Conservation (phyloP, 164 flowering plant species). For the Liriodendron chinense region DNA sequence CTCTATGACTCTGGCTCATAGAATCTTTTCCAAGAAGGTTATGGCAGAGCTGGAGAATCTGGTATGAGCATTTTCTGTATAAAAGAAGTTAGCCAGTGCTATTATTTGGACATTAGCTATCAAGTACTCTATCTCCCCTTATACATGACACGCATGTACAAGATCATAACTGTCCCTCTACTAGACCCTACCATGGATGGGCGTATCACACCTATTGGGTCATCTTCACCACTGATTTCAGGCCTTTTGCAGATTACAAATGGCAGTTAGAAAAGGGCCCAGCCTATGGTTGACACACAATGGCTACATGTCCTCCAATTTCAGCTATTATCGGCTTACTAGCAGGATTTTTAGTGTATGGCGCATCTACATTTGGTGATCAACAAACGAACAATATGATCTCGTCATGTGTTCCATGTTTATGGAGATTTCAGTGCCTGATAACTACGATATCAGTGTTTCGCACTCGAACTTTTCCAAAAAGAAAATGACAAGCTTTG, state of each 20-base stretch:
- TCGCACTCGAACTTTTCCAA: neutral
- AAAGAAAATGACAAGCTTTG: neutral
- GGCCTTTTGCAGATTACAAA: neutral
- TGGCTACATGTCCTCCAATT: neutral
- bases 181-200: neutral
- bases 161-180: neutral
- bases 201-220: neutral
- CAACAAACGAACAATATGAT: neutral
- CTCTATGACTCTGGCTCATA: slow-evolving; percentile 82
- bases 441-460: neutral
- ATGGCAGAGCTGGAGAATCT: slow-evolving; percentile 69
- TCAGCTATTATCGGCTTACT: neutral
- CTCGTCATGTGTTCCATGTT: neutral
- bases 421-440: neutral
- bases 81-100: neutral
- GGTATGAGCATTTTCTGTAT: slow-evolving; percentile 41
- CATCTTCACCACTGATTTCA: neutral
- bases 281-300: neutral
- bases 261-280: neutral
- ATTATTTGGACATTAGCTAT: neutral
- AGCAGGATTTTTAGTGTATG: neutral
- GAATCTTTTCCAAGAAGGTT: slow-evolving; percentile 81
- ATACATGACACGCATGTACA: neutral
- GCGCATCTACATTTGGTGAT: neutral
- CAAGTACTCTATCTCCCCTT: neutral